These are phyloP conservation scores for Tetratostichococcus sp. DNA, from an alignment of 139 green algal species.

Conservation along the genomic window DNA sequence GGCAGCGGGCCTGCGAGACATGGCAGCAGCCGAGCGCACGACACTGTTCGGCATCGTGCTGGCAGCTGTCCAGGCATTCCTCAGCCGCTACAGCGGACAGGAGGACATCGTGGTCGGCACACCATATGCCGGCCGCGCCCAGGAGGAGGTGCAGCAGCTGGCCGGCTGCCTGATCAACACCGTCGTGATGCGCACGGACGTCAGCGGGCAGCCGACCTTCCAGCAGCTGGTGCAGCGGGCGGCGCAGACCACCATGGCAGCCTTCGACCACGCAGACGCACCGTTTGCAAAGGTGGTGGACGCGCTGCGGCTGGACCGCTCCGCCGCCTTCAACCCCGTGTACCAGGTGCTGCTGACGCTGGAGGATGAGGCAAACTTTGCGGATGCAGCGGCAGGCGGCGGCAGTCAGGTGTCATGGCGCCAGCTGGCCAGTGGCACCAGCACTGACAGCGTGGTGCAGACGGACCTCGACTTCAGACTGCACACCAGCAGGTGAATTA, in stretches of 20 bases:
- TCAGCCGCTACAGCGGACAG: not conserved
- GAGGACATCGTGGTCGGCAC: constrained; percentile 1
- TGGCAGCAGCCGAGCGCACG: too few relatives aligned
- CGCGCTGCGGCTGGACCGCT: not conserved
- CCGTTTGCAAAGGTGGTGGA: constrained; percentile 11
- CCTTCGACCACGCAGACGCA: not conserved
- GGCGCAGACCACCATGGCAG: not conserved
- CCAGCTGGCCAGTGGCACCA: too few relatives aligned
- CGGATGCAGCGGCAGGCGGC: too few relatives aligned
- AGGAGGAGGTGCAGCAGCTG: not conserved
- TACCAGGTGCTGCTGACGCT: constrained; percentile 7
- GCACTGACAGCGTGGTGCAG: not conserved
- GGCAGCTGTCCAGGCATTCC: not conserved
- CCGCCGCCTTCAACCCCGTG: constrained; percentile 1
- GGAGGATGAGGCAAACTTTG: too few relatives aligned
- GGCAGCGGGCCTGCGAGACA: too few relatives aligned
- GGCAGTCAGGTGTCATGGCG: too few relatives aligned
- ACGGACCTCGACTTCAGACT: not conserved
- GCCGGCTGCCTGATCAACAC: constrained; percentile 19
- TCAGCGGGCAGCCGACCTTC: constrained; percentile 1
- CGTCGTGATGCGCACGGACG: not conserved
- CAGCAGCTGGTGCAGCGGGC: not conserved
- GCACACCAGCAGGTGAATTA: too few relatives aligned
- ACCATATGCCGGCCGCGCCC: not conserved
- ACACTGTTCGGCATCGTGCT: not conserved